phyloP scores from a whole-genome alignment of 192 early-diverging fungal species.

The Martensiomyces pterosporus region DNA sequence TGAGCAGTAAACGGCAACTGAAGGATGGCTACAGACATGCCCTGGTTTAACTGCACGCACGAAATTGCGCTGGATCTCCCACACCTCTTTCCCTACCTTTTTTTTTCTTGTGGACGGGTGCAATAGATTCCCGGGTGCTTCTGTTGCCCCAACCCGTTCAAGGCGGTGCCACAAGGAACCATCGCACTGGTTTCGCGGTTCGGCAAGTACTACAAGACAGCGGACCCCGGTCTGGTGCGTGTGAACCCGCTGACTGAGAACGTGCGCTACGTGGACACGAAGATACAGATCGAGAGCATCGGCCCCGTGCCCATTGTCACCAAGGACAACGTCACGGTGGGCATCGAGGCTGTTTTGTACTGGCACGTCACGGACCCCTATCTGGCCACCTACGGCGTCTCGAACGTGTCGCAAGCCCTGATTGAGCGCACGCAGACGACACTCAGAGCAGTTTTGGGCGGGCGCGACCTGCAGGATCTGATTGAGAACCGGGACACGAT shows the following conservation, averaged over 20 bases:
- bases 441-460: slow-evolving; percentile 77
- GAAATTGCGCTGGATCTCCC: too few species aligned
- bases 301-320: slow-evolving; percentile 75
- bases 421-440: slow-evolving; percentile 90
- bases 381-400: slow-evolving; percentile 73
- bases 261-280: slow-evolving; percentile 53
- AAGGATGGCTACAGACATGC: too few species aligned
- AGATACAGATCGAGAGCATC: slow-evolving; percentile 62
- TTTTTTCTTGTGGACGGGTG: too few species aligned
- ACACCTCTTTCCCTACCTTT: too few species aligned
- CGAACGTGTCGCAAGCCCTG: slow-evolving; percentile 74
- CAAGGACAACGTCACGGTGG: slow-evolving; percentile 85
- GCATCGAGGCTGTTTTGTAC: slow-evolving; percentile 83
- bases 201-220: slow-evolving; percentile 55
- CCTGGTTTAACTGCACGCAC: too few species aligned
- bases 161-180: slow-evolving; percentile 36
- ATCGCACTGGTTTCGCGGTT: slow-evolving; percentile 49
- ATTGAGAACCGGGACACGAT: slow-evolving; percentile 89
- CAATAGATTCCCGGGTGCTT: slow-evolving; percentile 5
- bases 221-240: slow-evolving; percentile 55
- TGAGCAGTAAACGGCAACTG: too few species aligned
- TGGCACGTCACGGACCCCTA: slow-evolving; percentile 82
- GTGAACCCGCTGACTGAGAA: slow-evolving; percentile 51
- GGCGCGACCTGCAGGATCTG: slow-evolving; percentile 77
- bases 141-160: slow-evolving; percentile 52